Base-by-base conservation (phyloP, 108 stramenopile genomes). In the Discostella stelligeroides region DNA sequence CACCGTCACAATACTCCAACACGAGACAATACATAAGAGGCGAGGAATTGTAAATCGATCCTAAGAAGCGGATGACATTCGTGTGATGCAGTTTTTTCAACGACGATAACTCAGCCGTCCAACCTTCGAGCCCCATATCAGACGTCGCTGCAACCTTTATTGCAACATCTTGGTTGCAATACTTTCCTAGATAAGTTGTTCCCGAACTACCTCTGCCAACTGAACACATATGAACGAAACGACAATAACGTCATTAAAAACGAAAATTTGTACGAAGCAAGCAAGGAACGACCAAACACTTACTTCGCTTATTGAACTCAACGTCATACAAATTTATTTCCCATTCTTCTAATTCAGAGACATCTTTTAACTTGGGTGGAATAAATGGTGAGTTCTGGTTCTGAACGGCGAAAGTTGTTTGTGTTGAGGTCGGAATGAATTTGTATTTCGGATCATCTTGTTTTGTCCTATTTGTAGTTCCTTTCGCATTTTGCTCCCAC, bases 21-120 rank as follows among this genome's bases (percentile, higher is more conserved):
- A 91, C 90, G 12, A 91, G 75, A 60, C 90, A 86, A 61, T 84
- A 86, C 3, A 86, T 88, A 30, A 81, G 55, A 14, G 90, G 89
- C 27, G 65, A 71, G 18, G 81, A 73, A 49, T 88, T 83, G 63
- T 87, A 86, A 13, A 88, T 81, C 24, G 86, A 81, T 0, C 90
- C 90, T 1, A 87, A 40, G 13, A 88, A 71, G 7, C 87, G 84
- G 61, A 91, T 86, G 5, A 91, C 81, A 46, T 91, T 91, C 7
- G 86, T 83, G 72, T 91, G 90, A 72, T 91, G 86, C 25, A 91
- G 47, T 54, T 75, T 75, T 63, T 78, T 80, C 40, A 91, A 72
- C 4, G 76, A 72, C 21, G 81, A 64, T 30, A 88, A 75, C 71
- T 91, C 90, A 7, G 66, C 84, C 17, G 73, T 71, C 86, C 86